Conservation (phyloP, 495 filamentous ascomycete species). For the Cudoniella acicularis region DNA sequence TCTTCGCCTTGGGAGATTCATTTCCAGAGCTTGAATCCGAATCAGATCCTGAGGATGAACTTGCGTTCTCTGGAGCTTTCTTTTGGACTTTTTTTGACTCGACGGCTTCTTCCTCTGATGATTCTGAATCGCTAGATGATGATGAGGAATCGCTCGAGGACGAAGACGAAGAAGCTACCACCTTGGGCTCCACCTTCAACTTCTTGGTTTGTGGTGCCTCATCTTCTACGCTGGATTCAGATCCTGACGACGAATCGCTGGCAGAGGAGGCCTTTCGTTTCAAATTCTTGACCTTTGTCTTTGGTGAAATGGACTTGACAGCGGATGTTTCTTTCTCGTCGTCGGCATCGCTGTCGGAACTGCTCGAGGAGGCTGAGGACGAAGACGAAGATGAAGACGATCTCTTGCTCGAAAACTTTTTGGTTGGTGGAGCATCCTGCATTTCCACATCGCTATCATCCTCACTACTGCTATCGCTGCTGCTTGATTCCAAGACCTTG, state of each 20-base stretch:
- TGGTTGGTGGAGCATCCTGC: slow-evolving; percentile 43
- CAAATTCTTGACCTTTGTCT: slow-evolving; percentile 36
- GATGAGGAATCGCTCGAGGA: slow-evolving; percentile 43
- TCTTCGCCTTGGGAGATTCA: slow-evolving; percentile 29
- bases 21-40: slow-evolving; percentile 25
- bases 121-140: slow-evolving; percentile 22
- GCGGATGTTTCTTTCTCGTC: slow-evolving; percentile 47
- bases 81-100: slow-evolving; percentile 33
- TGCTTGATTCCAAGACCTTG: slow-evolving; percentile 12
- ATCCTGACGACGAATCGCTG: slow-evolving; percentile 35
- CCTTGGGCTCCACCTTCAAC: neutral
- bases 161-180: slow-evolving; percentile 32
- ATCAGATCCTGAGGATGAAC: slow-evolving; percentile 22
- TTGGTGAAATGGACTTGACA: slow-evolving; percentile 30
- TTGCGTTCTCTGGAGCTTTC: slow-evolving; percentile 13
- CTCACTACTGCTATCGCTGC: slow-evolving; percentile 34
- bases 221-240: slow-evolving; percentile 31
- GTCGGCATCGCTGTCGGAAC: slow-evolving; percentile 60
- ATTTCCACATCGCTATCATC: slow-evolving; percentile 55
- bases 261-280: slow-evolving; percentile 65
- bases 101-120: slow-evolving; percentile 31
- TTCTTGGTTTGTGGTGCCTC: slow-evolving; percentile 37
- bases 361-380: slow-evolving; percentile 44
- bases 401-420: slow-evolving; percentile 14
- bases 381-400: slow-evolving; percentile 41